Evolutionary conservation across 768 basidiomycete genomes (phyloP).

Genomic region (Pulveroboletus sp.): DNA sequence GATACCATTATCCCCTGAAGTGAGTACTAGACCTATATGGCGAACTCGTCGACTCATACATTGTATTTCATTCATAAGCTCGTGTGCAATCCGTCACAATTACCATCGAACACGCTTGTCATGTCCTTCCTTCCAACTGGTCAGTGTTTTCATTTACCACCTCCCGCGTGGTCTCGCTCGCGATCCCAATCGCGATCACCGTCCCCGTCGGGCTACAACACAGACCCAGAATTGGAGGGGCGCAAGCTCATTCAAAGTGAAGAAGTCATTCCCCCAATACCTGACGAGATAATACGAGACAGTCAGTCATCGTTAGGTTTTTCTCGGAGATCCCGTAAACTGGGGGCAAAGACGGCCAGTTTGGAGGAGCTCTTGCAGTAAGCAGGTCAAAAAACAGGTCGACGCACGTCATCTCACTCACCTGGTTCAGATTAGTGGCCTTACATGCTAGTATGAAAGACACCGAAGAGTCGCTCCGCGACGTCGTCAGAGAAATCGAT

Average conservation of each 20-base stretch:
- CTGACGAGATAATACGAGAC: constrained; percentile 18
- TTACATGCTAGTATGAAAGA: constrained; percentile 51
- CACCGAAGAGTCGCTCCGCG: constrained; percentile 43
- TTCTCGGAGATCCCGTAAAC: constrained; percentile 23
- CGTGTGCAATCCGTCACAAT: constrained; percentile 35
- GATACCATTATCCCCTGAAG: constrained; percentile 56
- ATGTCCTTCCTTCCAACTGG: constrained; percentile 60
- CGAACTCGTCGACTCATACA: constrained; percentile 9
- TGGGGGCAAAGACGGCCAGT: constrained; percentile 43
- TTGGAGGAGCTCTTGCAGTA: constrained; percentile 74
- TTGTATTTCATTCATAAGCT: constrained; percentile 25
- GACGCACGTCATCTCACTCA: constrained; percentile 1
- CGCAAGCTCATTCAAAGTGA: constrained; percentile 37
- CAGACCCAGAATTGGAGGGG: constrained; percentile 62
- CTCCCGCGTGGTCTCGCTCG: constrained; percentile 24
- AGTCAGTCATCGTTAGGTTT: constrained; percentile 11
- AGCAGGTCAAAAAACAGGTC: constrained; percentile 20
- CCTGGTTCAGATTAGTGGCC: constrained; percentile 42
- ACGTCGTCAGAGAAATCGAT: constrained; percentile 47
- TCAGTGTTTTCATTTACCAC: constrained; percentile 55
- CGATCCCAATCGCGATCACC: constrained; percentile 38
- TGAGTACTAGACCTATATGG: constrained; percentile 33
- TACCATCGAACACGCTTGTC: constrained; percentile 73
- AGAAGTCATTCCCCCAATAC: constrained; percentile 9
- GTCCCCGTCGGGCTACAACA: constrained; percentile 65